Conservation (phyloP, 108 stramenopile genomes). For the Stephanodiscus minutulus region DNA sequence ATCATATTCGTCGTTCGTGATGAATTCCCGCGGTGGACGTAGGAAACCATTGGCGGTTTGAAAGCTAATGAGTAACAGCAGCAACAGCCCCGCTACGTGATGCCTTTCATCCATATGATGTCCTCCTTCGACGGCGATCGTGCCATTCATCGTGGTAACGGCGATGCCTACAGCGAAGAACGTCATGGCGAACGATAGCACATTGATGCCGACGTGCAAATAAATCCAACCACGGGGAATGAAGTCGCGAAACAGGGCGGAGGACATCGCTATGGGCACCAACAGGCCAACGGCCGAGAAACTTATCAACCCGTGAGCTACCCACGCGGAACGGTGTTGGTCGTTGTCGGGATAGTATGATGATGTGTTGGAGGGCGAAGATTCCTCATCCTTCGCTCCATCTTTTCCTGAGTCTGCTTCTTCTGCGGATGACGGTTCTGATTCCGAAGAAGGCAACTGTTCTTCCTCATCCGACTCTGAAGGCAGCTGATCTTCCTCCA, state of each 20-base stretch:
- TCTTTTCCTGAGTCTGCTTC: background rate
- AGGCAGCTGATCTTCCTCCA: too few species aligned
- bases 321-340: slow-evolving; percentile 5
- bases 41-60: slow-evolving; percentile 25
- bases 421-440: background rate
- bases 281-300: slow-evolving; percentile 37
- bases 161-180: slow-evolving; percentile 41
- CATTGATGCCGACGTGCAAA: slow-evolving; percentile 52
- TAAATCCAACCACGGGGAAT: slow-evolving; percentile 54
- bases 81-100: slow-evolving; percentile 41
- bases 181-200: slow-evolving; percentile 35
- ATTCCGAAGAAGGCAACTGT: background rate
- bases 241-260: slow-evolving; percentile 49
- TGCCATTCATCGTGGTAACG: slow-evolving; percentile 14
- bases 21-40: slow-evolving; percentile 45
- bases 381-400: background rate
- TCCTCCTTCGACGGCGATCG: slow-evolving; percentile 24
- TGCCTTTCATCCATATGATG: slow-evolving; percentile 51
- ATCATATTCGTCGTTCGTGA: slow-evolving; percentile 8
- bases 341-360: background rate
- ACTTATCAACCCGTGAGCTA: slow-evolving; percentile 51
- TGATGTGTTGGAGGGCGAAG: background rate
- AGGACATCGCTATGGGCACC: slow-evolving; percentile 47
- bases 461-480: background rate
- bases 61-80: slow-evolving; percentile 34